Evolutionary conservation across 495 filamentous ascomycete species (phyloP), one percentile per base, ranked within the genome.

Genomic region (Tetracladium setigerum): DNA sequence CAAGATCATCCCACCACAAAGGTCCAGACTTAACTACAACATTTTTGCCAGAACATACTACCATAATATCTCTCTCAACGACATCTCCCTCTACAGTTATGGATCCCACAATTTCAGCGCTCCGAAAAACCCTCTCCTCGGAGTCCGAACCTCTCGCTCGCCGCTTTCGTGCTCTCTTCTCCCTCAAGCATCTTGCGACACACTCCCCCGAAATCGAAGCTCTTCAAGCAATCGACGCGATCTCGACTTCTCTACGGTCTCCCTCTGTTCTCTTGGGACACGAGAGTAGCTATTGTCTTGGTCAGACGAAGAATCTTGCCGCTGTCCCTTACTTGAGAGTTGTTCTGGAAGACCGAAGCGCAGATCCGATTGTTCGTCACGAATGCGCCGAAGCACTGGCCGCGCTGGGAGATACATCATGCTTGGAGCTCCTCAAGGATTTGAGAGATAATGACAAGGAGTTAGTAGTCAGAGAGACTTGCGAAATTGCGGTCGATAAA

Each of bases 111-210:
- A 50, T 55, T 35, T 10, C 40, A 15, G 22, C 46, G 9, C 53
- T 59, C 14, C 86, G 89, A 58, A 72, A 82, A 55, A 81, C 83
- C 54, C 82, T 98, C 43, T 79, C 72, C 54, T 80, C 83, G 46
- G 90, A 97, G 67, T 65, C 72, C 27, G 79, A 83, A 47, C 82
- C 91, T 18, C 86, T 98, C 49, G 84, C 89, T 38, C 75, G 84
- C 49, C 88, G 91, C 47, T 99, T 97, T 69, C 90, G 92, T 58
- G 94, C 92, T 19, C 85, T 97, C 55, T 99, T 99, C 72, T 95
- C 92, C 11, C 81, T 99, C 44, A 97, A 97, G 68, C 82, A 95
- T 65, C 70, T 95, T 36, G 92, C 94, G 9, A 82, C 79, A 35
- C 73, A 81, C 42, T 62, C 80, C 9, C 79, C 80, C 9, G 69